Conservation (phyloP, 108 stramenopile species). For the Cylindrotheca closterium region DNA sequence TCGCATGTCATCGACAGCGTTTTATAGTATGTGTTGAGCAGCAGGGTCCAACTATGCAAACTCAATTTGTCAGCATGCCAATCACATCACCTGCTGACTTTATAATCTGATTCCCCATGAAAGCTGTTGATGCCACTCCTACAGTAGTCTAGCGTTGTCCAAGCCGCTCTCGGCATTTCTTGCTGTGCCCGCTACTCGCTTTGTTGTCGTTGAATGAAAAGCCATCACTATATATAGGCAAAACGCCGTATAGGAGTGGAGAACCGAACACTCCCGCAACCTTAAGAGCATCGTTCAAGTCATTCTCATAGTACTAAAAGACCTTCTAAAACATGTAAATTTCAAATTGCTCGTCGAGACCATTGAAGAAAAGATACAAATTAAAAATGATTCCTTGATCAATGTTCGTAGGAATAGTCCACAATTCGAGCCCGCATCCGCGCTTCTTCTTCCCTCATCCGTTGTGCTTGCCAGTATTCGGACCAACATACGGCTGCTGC, state of each 20-base stretch:
- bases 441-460: neutral
- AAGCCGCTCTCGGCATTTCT: slow-evolving; percentile 3
- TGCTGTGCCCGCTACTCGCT: neutral
- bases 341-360: too few relatives aligned
- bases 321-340: too few relatives aligned
- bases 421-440: neutral
- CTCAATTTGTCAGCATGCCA: too few relatives aligned
- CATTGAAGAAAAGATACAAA: too few relatives aligned
- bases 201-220: slow-evolving; percentile 18
- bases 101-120: slow-evolving; percentile 9
- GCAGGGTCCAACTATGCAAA: too few relatives aligned
- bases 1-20: too few relatives aligned
- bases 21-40: too few relatives aligned
- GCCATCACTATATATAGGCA: slow-evolving; percentile 54
- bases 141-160: neutral
- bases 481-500: neutral
- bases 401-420: neutral
- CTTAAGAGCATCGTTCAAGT: slow-evolving; percentile 20
- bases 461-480: slow-evolving; percentile 2
- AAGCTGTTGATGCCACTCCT: slow-evolving; percentile 11
- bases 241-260: slow-evolving; percentile 48
- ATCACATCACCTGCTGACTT: neutral
- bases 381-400: too few relatives aligned
- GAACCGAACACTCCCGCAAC: slow-evolving; percentile 53
- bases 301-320: neutral